A percentile compares a stretch with the other conserved stretches of the same genome.
These are phyloP conservation scores for Leccinum subrobustum DNA, from an alignment of 1,284 basidiomycete species.

Conservation along the genomic window DNA sequence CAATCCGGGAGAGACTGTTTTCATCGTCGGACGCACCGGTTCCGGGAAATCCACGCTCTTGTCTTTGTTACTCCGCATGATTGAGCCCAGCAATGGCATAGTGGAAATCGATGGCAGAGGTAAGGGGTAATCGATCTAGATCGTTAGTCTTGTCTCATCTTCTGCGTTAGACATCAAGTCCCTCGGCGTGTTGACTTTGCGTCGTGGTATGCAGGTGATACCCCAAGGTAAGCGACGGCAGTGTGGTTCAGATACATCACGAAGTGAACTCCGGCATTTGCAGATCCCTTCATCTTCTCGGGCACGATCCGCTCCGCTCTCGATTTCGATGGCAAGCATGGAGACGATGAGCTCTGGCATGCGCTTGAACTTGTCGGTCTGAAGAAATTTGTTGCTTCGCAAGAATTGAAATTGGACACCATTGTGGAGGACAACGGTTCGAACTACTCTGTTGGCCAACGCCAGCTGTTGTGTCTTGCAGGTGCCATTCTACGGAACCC, in stretches of 20 bases:
- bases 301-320: conserved; percentile 31
- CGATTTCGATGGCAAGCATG: conserved; percentile 26
- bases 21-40: conserved; percentile 90
- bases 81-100: conserved; percentile 26
- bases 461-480: conserved; percentile 32
- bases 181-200: conserved; percentile 29
- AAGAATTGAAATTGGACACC: conserved; percentile 31
- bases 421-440: conserved; percentile 29
- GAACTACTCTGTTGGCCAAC: conserved; percentile 35
- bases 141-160: background rate
- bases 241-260: background rate
- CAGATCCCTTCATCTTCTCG: conserved; percentile 35
- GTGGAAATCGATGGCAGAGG: conserved; percentile 33
- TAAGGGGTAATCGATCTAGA: conserved; percentile 2
- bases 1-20: conserved; percentile 84
- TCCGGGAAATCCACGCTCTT: conserved; percentile 89
- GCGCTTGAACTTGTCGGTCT: conserved; percentile 34
- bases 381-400: conserved; percentile 24
- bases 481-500: conserved; percentile 47
- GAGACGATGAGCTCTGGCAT: conserved; percentile 28
- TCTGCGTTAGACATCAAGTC: conserved; percentile 26
- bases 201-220: conserved; percentile 31
- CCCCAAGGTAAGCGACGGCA: conserved; percentile 24
- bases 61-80: conserved; percentile 31
- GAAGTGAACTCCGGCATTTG: background rate